These are phyloP conservation scores for Hypocreales sp. DNA, from an alignment of 2,329 filamentous ascomycete species.

Conservation along the genomic window DNA sequence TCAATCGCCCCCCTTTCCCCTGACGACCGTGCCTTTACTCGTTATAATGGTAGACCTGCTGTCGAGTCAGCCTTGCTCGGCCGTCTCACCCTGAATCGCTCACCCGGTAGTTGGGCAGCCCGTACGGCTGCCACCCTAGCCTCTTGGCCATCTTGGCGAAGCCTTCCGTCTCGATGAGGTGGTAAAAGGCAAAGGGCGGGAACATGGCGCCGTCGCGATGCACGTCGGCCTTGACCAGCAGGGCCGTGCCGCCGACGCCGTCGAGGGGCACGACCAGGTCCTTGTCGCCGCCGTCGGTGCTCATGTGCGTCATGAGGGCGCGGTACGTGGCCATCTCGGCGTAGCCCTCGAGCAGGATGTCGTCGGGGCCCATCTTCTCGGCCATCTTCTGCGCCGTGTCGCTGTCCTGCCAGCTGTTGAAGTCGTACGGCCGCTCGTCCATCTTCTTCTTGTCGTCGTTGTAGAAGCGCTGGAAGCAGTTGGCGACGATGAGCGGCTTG, in stretches of 20 bases:
- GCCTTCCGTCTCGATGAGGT: constrained; percentile 93
- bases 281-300: constrained; percentile 37
- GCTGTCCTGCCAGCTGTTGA: constrained; percentile 95
- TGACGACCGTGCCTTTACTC: constrained; percentile 46
- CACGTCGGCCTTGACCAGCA: constrained; percentile 92
- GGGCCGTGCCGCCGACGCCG: constrained; percentile 81
- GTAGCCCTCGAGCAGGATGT: constrained; percentile 89
- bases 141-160: constrained; percentile 94
- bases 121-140: constrained; percentile 70
- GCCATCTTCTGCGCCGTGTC: constrained; percentile 61
- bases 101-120: constrained; percentile 96
- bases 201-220: constrained; percentile 98
- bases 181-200: constrained; percentile 88
- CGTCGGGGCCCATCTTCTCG: constrained; percentile 70
- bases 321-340: constrained; percentile 85
- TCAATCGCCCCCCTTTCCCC: too few species aligned
- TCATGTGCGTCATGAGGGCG: constrained; percentile 77
- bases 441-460: constrained; percentile 53
- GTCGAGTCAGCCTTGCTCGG: constrained; percentile 4
- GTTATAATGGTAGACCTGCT: constrained; percentile 77
- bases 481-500: constrained; percentile 84
- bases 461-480: constrained; percentile 81
- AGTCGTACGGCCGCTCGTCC: constrained; percentile 80
- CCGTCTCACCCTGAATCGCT: constrained; percentile 12
- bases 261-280: constrained; percentile 61